Conservation (phyloP, 345 rosid species). For the Laguncularia racemosa region DNA sequence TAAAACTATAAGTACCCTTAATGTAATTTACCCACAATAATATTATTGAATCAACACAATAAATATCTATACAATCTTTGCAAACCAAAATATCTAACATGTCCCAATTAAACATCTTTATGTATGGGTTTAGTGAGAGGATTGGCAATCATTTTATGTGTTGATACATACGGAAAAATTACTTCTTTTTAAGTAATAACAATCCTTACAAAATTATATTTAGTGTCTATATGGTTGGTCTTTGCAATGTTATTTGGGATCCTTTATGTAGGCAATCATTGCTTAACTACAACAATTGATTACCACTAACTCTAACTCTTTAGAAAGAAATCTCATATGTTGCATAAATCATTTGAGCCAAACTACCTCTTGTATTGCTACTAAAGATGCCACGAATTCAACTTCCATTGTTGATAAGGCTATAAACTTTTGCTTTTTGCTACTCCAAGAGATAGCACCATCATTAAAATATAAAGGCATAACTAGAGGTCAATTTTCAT, state of each 20-base stretch:
- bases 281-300: background rate
- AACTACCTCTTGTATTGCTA: background rate
- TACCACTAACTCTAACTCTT: background rate
- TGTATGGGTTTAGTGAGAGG: no score
- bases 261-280: background rate
- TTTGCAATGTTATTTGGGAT: slow-evolving; percentile 9
- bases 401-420: slow-evolving; percentile 4
- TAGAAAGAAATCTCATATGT: background rate
- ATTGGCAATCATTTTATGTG: no score
- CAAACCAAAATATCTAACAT: no score
- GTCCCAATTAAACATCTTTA: no score
- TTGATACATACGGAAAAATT: no score
- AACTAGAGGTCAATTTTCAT: background rate
- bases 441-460: background rate
- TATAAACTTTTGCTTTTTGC: slow-evolving; percentile 4
- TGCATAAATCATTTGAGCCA: background rate
- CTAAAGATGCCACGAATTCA: background rate
- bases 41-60: no score
- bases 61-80: no score
- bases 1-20: no score
- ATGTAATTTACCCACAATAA: no score
- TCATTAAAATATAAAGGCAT: background rate
- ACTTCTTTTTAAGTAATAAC: no score
- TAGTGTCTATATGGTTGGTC: slow-evolving; percentile 10
- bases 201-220: no score